phyloP scores from a whole-genome alignment of 2,329 filamentous ascomycete genomes.

The Grosmannia serpens region DNA sequence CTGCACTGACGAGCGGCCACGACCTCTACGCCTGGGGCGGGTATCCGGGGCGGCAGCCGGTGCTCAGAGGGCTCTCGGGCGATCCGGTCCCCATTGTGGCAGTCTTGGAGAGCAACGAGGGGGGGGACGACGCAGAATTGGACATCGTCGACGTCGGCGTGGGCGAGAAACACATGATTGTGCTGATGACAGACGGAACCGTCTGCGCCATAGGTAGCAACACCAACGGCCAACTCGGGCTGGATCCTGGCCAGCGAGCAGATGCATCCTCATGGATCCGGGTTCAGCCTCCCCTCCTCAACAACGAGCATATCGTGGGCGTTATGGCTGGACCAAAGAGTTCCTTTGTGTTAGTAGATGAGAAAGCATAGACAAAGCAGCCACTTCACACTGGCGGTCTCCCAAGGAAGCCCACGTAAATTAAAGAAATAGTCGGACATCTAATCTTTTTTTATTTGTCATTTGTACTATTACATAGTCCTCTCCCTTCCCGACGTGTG shows the following conservation, averaged over 20 bases:
- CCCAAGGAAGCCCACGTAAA: background rate
- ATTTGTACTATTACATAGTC: constrained; percentile 11
- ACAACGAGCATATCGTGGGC: constrained; percentile 21
- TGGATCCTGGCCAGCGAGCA: constrained; percentile 16
- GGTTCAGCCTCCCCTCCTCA: constrained; percentile 18
- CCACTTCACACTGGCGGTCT: background rate
- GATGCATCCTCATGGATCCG: constrained; percentile 20
- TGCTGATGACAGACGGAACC: constrained; percentile 34
- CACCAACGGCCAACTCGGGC: constrained; percentile 46
- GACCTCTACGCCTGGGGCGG: constrained; percentile 54
- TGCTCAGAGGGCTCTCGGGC: constrained; percentile 14
- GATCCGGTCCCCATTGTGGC: constrained; percentile 34
- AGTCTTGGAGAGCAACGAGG: constrained; percentile 25
- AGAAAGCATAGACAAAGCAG: background rate
- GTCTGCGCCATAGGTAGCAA: constrained; percentile 48
- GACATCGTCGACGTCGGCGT: constrained; percentile 41
- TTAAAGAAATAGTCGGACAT: constrained; percentile 3
- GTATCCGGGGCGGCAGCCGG: constrained; percentile 18
- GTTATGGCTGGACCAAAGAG: constrained; percentile 37
- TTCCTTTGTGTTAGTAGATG: constrained; percentile 32
- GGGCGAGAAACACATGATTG: constrained; percentile 47
- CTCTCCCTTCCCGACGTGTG: constrained; percentile 2
- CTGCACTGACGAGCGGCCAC: constrained; percentile 44
- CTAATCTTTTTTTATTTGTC: constrained; percentile 6
- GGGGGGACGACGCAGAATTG: constrained; percentile 35